Conservation (phyloP, 768 basidiomycete genomes). For the Lactarius vividus region DNA sequence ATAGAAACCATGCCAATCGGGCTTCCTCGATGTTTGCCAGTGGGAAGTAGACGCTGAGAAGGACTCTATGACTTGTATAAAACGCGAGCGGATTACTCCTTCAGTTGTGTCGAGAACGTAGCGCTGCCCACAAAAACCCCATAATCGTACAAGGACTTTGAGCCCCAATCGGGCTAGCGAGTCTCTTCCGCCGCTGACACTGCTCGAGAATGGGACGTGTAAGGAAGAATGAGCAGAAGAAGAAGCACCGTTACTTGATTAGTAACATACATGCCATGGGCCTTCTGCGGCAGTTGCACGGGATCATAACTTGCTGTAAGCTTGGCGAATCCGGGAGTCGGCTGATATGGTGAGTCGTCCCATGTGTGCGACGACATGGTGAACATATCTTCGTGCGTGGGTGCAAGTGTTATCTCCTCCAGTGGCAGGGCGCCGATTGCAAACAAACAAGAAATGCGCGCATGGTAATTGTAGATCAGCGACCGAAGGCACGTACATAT, state of each 20-base stretch:
- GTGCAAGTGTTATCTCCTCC: no score
- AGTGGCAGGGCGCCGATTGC: no score
- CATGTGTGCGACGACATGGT: background rate
- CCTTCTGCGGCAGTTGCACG: background rate
- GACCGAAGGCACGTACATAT: no score
- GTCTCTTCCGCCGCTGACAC: background rate
- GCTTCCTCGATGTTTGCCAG: background rate
- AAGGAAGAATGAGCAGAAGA: background rate
- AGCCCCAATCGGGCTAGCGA: background rate
- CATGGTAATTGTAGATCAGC: no score
- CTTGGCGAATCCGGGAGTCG: background rate
- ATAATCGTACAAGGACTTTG: background rate
- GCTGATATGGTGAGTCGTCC: background rate
- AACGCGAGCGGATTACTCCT: background rate
- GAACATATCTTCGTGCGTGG: no score
- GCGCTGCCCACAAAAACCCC: background rate
- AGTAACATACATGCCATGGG: background rate
- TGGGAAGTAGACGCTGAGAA: background rate
- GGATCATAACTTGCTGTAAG: background rate
- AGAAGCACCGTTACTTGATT: background rate
- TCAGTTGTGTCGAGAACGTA: background rate
- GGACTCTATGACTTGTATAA: no score
- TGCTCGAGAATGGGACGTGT: background rate
- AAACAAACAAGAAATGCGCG: no score
- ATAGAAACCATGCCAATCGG: background rate